Percentiles rank a stretch among this genome's conserved stretches.
phyloP scores from a whole-genome alignment of 1,139 yeast genomes.

The Geotrichum carabidarum region DNA sequence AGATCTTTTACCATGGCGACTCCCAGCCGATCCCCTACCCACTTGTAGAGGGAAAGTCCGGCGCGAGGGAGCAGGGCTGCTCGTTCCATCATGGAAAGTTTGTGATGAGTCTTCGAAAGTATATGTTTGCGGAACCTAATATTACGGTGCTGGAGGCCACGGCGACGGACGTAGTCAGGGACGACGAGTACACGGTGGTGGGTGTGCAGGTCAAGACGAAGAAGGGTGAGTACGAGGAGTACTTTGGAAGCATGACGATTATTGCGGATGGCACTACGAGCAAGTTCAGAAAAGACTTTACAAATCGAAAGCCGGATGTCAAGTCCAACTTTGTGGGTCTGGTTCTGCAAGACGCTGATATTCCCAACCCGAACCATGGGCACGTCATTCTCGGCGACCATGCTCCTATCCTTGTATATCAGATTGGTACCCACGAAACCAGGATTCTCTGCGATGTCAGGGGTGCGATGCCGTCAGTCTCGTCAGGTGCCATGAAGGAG shows the following conservation, averaged over 20 bases:
- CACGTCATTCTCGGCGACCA: conserved; percentile 83
- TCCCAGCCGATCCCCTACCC: conserved; percentile 67
- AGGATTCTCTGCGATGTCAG: conserved; percentile 87
- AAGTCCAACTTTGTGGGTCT: conserved; percentile 87
- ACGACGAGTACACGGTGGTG: conserved; percentile 48
- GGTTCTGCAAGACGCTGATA: conserved; percentile 60
- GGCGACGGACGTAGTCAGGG: conserved; percentile 58
- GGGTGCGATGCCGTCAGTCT: conserved; percentile 67
- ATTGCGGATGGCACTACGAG: conserved; percentile 94
- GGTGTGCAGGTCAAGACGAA: conserved; percentile 52
- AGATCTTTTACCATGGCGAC: conserved; percentile 60
- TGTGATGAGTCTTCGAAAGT: conserved; percentile 65
- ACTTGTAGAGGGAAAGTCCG: conserved; percentile 22
- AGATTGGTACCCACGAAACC: conserved; percentile 75
- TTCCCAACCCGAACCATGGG: conserved; percentile 75
- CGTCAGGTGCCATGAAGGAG: conserved; percentile 52
- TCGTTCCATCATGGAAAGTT: conserved; percentile 92
- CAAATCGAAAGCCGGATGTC: conserved; percentile 55
- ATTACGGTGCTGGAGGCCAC: conserved; percentile 79
- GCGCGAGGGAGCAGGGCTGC: conserved; percentile 51
- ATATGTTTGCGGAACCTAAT: conserved; percentile 56
- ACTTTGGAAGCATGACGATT: conserved; percentile 60
- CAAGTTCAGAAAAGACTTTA: conserved; percentile 74
- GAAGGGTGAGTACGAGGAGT: conserved; percentile 28
- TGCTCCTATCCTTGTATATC: conserved; percentile 84